These are phyloP conservation scores for Calamus simplicifolius DNA, from an alignment of 176 grass and related monocot species.

Conservation along the genomic window DNA sequence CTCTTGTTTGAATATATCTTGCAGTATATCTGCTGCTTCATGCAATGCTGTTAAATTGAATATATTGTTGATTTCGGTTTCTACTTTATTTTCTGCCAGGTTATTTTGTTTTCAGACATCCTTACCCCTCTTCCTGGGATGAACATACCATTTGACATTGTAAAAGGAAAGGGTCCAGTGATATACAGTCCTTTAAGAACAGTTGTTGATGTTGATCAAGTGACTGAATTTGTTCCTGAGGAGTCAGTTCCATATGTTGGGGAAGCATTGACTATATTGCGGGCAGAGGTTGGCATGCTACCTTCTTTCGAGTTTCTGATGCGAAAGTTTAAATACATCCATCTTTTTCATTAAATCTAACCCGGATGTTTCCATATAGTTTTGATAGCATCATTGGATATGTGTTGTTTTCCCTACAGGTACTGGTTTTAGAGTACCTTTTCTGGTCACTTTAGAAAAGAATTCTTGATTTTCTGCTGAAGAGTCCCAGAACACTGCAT, in stretches of 20 bases:
- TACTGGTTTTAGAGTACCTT: too few relatives aligned
- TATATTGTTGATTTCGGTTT: background rate
- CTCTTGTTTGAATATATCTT: too few relatives aligned
- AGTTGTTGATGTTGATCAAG: conserved; percentile 70
- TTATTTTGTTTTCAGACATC: conserved; percentile 96
- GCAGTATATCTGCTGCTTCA: too few relatives aligned
- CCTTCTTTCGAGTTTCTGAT: background rate
- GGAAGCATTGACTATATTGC: conserved; percentile 74
- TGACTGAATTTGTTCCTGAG: conserved; percentile 89
- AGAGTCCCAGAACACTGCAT: too few relatives aligned
- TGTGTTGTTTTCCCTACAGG: too few relatives aligned
- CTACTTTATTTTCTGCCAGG: conserved; percentile 27
- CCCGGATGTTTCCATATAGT: too few relatives aligned
- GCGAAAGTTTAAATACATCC: too few relatives aligned
- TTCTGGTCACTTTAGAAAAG: too few relatives aligned
- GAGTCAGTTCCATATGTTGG: conserved; percentile 90
- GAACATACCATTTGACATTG: conserved; percentile 99
- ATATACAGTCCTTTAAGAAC: conserved; percentile 86
- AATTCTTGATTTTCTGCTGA: too few relatives aligned
- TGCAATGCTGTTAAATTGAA: background rate
- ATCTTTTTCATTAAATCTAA: too few relatives aligned
- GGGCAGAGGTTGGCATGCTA: conserved; percentile 51
- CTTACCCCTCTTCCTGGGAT: conserved; percentile 97
- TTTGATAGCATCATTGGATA: too few relatives aligned
- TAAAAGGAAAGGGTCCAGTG: conserved; percentile 95